Evolutionary conservation across 305 asterid genomes (phyloP).

Genomic region (Rubia peregrina): DNA sequence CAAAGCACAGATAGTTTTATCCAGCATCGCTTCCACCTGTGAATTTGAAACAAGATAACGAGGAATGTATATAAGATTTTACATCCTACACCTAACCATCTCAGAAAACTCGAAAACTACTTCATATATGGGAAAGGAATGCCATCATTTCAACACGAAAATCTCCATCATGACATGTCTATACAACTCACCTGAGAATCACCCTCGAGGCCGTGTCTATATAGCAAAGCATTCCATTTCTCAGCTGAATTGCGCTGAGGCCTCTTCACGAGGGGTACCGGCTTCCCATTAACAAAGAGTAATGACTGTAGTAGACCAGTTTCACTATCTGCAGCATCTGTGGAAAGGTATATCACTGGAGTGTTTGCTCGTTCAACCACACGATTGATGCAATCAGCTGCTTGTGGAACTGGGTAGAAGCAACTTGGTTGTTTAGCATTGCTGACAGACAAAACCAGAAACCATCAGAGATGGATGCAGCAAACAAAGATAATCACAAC

Average conservation of each 20-base stretch:
- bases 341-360: constrained; percentile 83
- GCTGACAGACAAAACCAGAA: constrained; percentile 41
- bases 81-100: background rate
- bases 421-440: constrained; percentile 84
- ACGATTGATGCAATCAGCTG: constrained; percentile 86
- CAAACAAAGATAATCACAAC: background rate
- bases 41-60: constrained; percentile 3
- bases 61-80: background rate
- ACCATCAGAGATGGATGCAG: background rate
- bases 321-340: constrained; percentile 97
- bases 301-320: constrained; percentile 82
- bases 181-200: constrained; percentile 58
- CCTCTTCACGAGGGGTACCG: constrained; percentile 82
- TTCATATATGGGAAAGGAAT: too few species aligned
- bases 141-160: too few species aligned
- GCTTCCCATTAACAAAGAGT: constrained; percentile 55
- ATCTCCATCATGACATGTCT: background rate
- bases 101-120: background rate
- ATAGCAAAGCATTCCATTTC: constrained; percentile 94
- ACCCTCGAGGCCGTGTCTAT: constrained; percentile 80
- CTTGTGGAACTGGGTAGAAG: constrained; percentile 95
- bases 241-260: constrained; percentile 85
- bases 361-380: constrained; percentile 62
- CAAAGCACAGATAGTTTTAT: constrained; percentile 88
- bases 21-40: constrained; percentile 98